Evolutionary conservation across 2,329 filamentous ascomycete genomes (phyloP), one percentile per base, ranked within the genome.

Genomic region (Cephalotrichum gorgonifer): DNA sequence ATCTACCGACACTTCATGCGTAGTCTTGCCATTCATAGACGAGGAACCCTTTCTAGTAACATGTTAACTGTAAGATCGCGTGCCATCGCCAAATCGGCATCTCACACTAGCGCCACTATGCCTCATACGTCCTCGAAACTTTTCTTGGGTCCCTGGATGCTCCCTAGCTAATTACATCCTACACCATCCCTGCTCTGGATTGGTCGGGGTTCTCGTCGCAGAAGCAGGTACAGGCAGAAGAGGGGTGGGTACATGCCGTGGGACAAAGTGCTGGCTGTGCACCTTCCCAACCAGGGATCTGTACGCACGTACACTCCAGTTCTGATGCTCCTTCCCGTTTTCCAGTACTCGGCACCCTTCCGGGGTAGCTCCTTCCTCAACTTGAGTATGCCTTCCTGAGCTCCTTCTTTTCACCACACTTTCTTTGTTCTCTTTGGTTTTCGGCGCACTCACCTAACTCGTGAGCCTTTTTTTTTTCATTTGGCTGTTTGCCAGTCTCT

Each of bases 131-230:
- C n/a, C 17, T 41, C 30, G 45, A 33, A 41, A n/a, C 39, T 4
- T 35, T 22, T 11, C 30, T 30, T 11, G 25, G 17, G 20, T 23
- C 27, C 27, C 20, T 27, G 33, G 45, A 22, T 7, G 41, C 33
- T 28, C 45, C 45, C 45, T 47, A n/a, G 45, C 22, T 41, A 47
- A 47, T 47, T 47, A 35, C 14, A 33, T 20, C 20, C 31, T 20
- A 20, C 33, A 38, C 12, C 23, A 11, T 41, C 45, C 27, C 33
- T n/a, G 27, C n/a, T 31, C 20, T 33, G 33, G 45, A 47, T 47
- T 47, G 45, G 45, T 15, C 27, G n/a, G 30, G n/a, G 35, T 33
- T 26, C 33, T 41, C 30, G 45, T 47, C 45, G 33, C 45, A 47
- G 45, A 41, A 42, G 27, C 26, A 47, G 41, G 45, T 33, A 38